Percentiles rank a stretch among this genome's conserved stretches.
phyloP scores from a whole-genome alignment of 139 green algal species.

The Volvox reticuliferus region DNA sequence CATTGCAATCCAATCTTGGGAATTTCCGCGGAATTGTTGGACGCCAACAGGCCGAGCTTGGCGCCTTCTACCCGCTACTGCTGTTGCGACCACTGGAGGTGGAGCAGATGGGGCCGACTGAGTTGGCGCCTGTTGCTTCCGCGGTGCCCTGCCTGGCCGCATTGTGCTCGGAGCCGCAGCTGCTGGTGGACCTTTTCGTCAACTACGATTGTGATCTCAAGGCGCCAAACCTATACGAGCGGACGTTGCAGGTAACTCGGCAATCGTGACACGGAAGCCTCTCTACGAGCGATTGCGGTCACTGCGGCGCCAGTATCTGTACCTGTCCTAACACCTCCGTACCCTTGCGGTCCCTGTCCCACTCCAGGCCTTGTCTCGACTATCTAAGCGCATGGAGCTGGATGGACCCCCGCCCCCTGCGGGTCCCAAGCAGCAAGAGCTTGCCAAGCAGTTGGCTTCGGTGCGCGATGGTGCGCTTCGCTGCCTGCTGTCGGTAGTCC shows the following conservation, averaged over 20 bases:
- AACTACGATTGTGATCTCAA: slow-evolving; percentile 96
- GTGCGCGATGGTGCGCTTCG: slow-evolving; percentile 41
- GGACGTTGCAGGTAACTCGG: slow-evolving; percentile 59
- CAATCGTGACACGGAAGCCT: neutral
- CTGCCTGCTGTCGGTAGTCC: slow-evolving; percentile 68
- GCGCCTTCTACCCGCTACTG: slow-evolving; percentile 92
- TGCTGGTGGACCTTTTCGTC: slow-evolving; percentile 93
- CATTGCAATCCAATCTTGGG: too few relatives aligned
- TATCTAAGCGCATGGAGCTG: slow-evolving; percentile 47
- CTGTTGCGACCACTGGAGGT: slow-evolving; percentile 87
- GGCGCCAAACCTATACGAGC: slow-evolving; percentile 89
- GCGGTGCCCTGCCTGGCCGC: slow-evolving; percentile 62
- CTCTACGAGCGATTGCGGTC: neutral
- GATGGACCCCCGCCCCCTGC: slow-evolving; percentile 25
- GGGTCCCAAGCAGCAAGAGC: slow-evolving; percentile 22
- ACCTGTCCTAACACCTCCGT: neutral
- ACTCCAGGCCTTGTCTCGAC: slow-evolving; percentile 52
- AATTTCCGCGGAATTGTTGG: too few relatives aligned
- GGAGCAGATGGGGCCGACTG: slow-evolving; percentile 29
- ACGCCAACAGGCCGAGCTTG: slow-evolving; percentile 82
- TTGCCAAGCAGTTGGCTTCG: slow-evolving; percentile 9
- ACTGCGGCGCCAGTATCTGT: neutral
- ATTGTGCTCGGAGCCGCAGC: slow-evolving; percentile 71
- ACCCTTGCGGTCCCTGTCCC: neutral
- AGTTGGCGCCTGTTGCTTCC: slow-evolving; percentile 53